These are phyloP conservation scores for Mortierella sp. DNA, from an alignment of 371 early-diverging fungal genomes.

Conservation along the genomic window DNA sequence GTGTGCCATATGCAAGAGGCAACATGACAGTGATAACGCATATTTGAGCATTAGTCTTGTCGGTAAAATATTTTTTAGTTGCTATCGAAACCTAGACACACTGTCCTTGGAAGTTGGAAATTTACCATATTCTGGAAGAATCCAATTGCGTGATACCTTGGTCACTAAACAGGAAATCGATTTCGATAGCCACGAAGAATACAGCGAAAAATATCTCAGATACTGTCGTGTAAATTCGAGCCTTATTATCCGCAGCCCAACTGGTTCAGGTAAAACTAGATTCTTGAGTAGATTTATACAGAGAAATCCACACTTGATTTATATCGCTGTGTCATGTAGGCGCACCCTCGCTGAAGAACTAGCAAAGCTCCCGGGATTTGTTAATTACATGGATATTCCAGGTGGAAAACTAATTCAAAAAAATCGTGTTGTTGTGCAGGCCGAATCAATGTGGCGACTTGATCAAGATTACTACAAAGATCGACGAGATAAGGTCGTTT, in stretches of 20 bases:
- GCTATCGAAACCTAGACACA: conserved; percentile 1
- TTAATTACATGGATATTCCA: neutral
- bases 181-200: neutral
- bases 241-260: neutral
- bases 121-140: neutral
- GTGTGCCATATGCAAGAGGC: conserved; percentile 9
- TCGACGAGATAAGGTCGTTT: neutral
- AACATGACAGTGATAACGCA: conserved; percentile 12
- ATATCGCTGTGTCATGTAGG: neutral
- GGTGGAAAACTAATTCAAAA: neutral
- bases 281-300: neutral
- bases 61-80: conserved; percentile 2
- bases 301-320: neutral
- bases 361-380: neutral
- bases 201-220: neutral
- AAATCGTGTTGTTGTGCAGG: conserved; percentile 9
- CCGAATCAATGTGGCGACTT: conserved; percentile 18
- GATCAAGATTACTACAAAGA: neutral
- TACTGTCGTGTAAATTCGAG: neutral
- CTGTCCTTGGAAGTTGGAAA: neutral
- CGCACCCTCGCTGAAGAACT: conserved; percentile 3
- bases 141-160: neutral
- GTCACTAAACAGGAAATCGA: neutral
- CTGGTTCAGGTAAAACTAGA: neutral
- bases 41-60: neutral